Conservation (phyloP, 2,329 filamentous ascomycete species). For the Neofusicoccum umdonicola region DNA sequence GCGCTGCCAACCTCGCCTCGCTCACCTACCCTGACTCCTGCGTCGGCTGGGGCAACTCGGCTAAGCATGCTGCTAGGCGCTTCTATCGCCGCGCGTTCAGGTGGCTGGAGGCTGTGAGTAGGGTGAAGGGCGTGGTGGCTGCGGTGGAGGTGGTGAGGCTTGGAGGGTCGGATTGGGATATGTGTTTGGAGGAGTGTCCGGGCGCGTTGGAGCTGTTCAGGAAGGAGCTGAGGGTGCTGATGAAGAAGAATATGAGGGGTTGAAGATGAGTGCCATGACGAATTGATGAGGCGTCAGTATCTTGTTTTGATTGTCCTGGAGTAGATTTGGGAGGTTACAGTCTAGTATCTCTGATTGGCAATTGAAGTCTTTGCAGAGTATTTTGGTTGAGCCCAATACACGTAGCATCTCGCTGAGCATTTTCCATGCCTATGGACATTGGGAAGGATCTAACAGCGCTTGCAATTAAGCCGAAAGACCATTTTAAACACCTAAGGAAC, state of each 20-base stretch:
- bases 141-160: background rate
- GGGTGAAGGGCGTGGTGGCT: conserved; percentile 22
- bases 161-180: background rate
- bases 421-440: too few relatives aligned
- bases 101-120: conserved; percentile 35
- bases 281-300: too few relatives aligned
- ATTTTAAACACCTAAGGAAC: too few relatives aligned
- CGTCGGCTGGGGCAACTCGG: conserved; percentile 20
- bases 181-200: background rate
- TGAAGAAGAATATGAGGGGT: conserved; percentile 21
- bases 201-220: conserved; percentile 23
- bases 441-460: too few relatives aligned
- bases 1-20: conserved; percentile 29
- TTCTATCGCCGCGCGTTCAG: conserved; percentile 37
- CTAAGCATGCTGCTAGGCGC: conserved; percentile 23
- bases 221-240: conserved; percentile 22
- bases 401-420: too few relatives aligned
- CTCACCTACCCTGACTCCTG: conserved; percentile 22
- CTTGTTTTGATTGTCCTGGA: too few relatives aligned
- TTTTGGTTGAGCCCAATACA: too few relatives aligned
- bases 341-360: too few relatives aligned
- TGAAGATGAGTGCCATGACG: too few relatives aligned
- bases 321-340: too few relatives aligned
- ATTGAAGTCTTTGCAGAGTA: too few relatives aligned
- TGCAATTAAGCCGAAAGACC: too few relatives aligned